Conservation (phyloP, 2,329 filamentous ascomycete species). For the Stylonectria norvegica region DNA sequence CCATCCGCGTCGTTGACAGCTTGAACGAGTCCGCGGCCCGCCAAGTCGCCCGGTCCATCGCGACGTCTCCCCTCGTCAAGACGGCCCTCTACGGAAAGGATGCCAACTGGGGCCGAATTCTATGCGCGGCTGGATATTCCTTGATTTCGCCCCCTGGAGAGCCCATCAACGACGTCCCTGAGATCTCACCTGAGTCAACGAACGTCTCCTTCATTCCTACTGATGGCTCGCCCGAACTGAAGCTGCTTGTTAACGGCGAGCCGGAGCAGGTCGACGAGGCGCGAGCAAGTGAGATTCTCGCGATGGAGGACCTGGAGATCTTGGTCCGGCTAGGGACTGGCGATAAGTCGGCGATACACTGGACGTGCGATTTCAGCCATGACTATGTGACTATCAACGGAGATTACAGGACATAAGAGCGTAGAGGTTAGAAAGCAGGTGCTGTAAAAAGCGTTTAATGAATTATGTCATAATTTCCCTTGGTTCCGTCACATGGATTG, state of each 20-base stretch:
- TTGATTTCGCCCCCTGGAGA: slow-evolving; percentile 57
- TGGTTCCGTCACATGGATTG: too few species aligned
- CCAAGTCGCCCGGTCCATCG: slow-evolving; percentile 81
- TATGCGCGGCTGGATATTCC: slow-evolving; percentile 88
- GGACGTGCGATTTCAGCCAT: slow-evolving; percentile 85
- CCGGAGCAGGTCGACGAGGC: slow-evolving; percentile 75
- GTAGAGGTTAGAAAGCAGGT: slow-evolving; percentile 7
- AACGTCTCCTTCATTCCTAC: slow-evolving; percentile 75
- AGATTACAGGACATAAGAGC: slow-evolving; percentile 58
- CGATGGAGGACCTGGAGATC: slow-evolving; percentile 76
- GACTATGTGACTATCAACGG: slow-evolving; percentile 72
- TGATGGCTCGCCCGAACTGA: slow-evolving; percentile 73
- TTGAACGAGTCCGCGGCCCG: slow-evolving; percentile 67
- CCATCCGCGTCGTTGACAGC: slow-evolving; percentile 76
- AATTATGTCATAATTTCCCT: slow-evolving; percentile 1
- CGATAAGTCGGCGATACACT: slow-evolving; percentile 67
- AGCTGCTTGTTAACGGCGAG: slow-evolving; percentile 74
- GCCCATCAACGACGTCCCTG: slow-evolving; percentile 56
- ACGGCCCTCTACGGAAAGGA: slow-evolving; percentile 96
- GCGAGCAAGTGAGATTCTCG: slow-evolving; percentile 72
- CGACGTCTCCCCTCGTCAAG: slow-evolving; percentile 90
- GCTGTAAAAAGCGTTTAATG: too few species aligned
- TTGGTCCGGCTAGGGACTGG: slow-evolving; percentile 69
- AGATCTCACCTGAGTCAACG: slow-evolving; percentile 66
- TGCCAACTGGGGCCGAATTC: slow-evolving; percentile 96